A percentile compares a stretch with the other conserved stretches of the same genome.
phyloP scores from a whole-genome alignment of 345 rosid species.

The Hibiscus trionum region DNA sequence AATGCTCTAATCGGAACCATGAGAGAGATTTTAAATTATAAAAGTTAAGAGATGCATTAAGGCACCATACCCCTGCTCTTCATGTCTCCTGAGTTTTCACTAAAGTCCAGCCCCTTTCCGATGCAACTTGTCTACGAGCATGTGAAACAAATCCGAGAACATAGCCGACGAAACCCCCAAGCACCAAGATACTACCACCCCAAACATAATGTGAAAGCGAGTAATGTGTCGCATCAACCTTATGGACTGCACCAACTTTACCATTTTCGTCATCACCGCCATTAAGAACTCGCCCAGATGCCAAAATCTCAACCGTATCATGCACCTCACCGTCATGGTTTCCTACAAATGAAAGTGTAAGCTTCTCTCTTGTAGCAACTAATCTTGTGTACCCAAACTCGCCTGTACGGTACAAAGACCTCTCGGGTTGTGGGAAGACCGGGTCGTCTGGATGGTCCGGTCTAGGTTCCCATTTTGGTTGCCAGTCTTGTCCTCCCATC shows the following conservation, averaged over 20 bases:
- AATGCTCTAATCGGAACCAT: not conserved
- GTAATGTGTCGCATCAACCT: constrained; percentile 19
- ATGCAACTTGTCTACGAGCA: constrained; percentile 33
- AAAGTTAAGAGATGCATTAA: not conserved
- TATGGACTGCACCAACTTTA: constrained; percentile 8
- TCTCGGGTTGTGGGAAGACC: constrained; percentile 64
- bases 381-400: constrained; percentile 87
- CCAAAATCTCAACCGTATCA: constrained; percentile 70
- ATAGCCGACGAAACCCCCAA: constrained; percentile 62
- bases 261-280: constrained; percentile 21
- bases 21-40: not conserved
- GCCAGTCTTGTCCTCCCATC: constrained; percentile 95
- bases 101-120: constrained; percentile 46
- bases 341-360: constrained; percentile 61
- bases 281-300: constrained; percentile 58
- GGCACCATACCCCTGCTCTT: not conserved
- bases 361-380: constrained; percentile 73
- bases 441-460: constrained; percentile 54
- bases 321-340: constrained; percentile 88
- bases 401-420: constrained; percentile 79
- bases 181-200: constrained; percentile 62
- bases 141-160: constrained; percentile 54
- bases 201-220: constrained; percentile 40
- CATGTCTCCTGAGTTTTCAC: constrained; percentile 54
- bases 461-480: constrained; percentile 81